Evolutionary conservation across 352 stramenopile genomes (phyloP).

Genomic region (Globisporangium echinulatum): DNA sequence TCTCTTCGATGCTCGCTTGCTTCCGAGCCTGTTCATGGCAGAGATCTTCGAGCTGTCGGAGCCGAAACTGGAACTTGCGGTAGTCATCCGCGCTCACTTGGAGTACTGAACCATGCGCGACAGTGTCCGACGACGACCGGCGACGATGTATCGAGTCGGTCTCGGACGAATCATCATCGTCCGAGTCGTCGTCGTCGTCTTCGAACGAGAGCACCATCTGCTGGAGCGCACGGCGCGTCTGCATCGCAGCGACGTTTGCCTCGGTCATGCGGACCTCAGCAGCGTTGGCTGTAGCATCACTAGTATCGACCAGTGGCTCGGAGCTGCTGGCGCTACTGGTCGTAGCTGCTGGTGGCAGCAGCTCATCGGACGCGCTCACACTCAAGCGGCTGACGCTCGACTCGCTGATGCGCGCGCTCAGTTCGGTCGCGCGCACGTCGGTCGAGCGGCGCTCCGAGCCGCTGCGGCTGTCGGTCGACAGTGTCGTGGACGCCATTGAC

Average conservation of each 20-base stretch:
- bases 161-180: conserved; percentile 57
- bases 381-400: not conserved
- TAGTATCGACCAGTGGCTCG: conserved; percentile 5
- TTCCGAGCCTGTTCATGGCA: conserved; percentile 62
- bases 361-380: not conserved
- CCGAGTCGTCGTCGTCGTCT: conserved; percentile 61
- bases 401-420: conserved; percentile 16
- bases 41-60: conserved; percentile 72
- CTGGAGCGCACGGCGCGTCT: conserved; percentile 76
- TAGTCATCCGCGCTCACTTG: conserved; percentile 66
- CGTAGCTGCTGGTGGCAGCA: conserved; percentile 15
- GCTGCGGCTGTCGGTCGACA: conserved; percentile 5
- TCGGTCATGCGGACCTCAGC: conserved; percentile 38
- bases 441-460: conserved; percentile 19
- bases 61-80: conserved; percentile 77
- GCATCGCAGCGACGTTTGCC: conserved; percentile 55
- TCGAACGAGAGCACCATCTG: conserved; percentile 82
- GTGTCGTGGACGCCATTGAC: conserved; percentile 9
- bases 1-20: conserved; percentile 67
- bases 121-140: conserved; percentile 13
- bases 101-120: conserved; percentile 24
- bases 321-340: not conserved
- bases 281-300: too few relatives aligned
- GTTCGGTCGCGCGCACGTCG: conserved; percentile 18
- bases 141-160: conserved; percentile 5